Conservation (phyloP, 176 grass and related monocot species). For the Bothriochloa decipiens region DNA sequence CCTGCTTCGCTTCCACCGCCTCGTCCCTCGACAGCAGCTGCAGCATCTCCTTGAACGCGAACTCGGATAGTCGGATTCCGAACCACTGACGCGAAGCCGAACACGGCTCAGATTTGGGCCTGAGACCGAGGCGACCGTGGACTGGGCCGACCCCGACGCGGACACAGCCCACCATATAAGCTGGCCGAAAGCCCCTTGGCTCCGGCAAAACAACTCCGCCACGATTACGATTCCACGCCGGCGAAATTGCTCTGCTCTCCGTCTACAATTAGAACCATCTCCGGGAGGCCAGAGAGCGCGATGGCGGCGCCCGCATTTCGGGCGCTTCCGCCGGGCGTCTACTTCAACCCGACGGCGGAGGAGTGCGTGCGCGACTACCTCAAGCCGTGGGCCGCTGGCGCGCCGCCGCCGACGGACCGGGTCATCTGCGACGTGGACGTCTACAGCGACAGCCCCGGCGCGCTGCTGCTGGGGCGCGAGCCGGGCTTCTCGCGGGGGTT, state of each 20-base stretch:
- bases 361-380: conserved; percentile 9
- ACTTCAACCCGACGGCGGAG: conserved; percentile 28
- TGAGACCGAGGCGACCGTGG: not conserved
- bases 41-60: no score
- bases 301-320: not conserved
- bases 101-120: not conserved
- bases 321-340: conserved; percentile 9
- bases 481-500: not conserved
- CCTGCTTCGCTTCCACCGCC: no score
- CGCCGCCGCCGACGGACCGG: not conserved
- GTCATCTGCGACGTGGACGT: conserved; percentile 5
- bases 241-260: not conserved
- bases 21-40: no score
- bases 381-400: not conserved
- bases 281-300: not conserved
- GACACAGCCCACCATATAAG: not conserved
- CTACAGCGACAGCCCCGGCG: conserved; percentile 13
- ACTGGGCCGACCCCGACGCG: not conserved
- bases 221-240: not conserved
- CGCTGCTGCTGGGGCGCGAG: not conserved
- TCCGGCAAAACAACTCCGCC: not conserved
- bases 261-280: no score
- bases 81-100: no score
- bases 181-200: not conserved
- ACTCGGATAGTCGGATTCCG: no score